A percentile compares a stretch with the other conserved stretches of the same genome.
phyloP scores from a whole-genome alignment of 768 basidiomycete genomes.

The Pilatotrama ljubarskyi region DNA sequence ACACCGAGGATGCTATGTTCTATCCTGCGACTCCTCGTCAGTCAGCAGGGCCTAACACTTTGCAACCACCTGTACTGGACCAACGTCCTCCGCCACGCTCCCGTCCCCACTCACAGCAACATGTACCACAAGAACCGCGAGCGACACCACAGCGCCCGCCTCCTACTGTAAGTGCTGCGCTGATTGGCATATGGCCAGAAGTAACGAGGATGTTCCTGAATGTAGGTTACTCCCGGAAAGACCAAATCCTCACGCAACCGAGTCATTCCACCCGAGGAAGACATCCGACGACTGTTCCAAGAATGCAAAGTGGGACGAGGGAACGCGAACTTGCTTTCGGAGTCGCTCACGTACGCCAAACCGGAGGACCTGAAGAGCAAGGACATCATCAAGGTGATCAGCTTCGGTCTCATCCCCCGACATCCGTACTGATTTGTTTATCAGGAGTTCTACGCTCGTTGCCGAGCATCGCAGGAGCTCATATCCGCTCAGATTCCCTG shows the following conservation, averaged over 20 bases:
- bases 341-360: conserved; percentile 67
- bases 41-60: conserved; percentile 12
- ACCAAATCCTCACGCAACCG: conserved; percentile 35
- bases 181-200: not conserved
- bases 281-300: conserved; percentile 78
- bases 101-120: not conserved
- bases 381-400: conserved; percentile 62
- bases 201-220: too few species aligned
- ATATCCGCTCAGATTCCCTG: conserved; percentile 88
- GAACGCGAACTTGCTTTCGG: conserved; percentile 73
- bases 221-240: conserved; percentile 16
- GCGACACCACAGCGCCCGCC: conserved; percentile 16
- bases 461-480: conserved; percentile 79
- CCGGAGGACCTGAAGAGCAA: conserved; percentile 66
- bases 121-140: not conserved
- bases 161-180: conserved; percentile 8
- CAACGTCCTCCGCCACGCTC: not conserved
- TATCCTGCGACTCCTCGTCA: conserved; percentile 53
- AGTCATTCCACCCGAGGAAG: conserved; percentile 77
- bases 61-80: conserved; percentile 10
- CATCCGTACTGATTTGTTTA: not conserved
- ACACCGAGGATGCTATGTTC: conserved; percentile 79
- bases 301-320: conserved; percentile 84
- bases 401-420: not conserved
- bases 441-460: conserved; percentile 83